These are phyloP conservation scores for Tylopilus vinaceipallidus DNA, from an alignment of 768 basidiomycete genomes.

Conservation along the genomic window DNA sequence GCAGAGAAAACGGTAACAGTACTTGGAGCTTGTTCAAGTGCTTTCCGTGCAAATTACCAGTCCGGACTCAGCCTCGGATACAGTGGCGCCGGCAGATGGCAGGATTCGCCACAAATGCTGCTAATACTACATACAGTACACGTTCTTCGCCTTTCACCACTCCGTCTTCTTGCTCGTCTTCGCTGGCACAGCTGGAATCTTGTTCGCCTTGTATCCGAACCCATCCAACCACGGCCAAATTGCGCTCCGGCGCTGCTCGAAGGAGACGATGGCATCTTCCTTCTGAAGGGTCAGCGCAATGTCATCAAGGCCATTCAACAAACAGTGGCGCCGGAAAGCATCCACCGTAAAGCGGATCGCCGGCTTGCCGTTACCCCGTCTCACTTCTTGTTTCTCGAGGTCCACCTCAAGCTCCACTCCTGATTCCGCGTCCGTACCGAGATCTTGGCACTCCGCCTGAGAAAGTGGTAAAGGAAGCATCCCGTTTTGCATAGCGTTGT, in stretches of 20 bases:
- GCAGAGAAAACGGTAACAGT: not conserved
- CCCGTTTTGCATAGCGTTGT: constrained; percentile 90
- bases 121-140: not conserved
- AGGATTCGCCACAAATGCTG: constrained; percentile 3
- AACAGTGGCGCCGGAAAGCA: constrained; percentile 87
- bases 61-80: constrained; percentile 14
- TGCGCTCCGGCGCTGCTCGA: constrained; percentile 75
- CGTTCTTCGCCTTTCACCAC: constrained; percentile 48
- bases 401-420: constrained; percentile 81
- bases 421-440: constrained; percentile 75
- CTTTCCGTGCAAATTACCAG: constrained; percentile 8
- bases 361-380: constrained; percentile 69
- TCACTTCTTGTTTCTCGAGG: constrained; percentile 76
- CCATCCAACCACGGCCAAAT: constrained; percentile 97
- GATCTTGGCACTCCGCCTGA: constrained; percentile 64
- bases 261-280: constrained; percentile 64
- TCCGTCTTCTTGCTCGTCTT: constrained; percentile 57
- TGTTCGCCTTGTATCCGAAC: constrained; percentile 81
- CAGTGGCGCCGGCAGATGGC: constrained; percentile 7
- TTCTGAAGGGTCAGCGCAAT: constrained; percentile 92
- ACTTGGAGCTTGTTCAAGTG: constrained; percentile 3
- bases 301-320: constrained; percentile 95
- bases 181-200: constrained; percentile 54
- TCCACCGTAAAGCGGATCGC: constrained; percentile 80
- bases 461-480: constrained; percentile 79